Conservation (phyloP, 305 asterid species). For the Withania somnifera region DNA sequence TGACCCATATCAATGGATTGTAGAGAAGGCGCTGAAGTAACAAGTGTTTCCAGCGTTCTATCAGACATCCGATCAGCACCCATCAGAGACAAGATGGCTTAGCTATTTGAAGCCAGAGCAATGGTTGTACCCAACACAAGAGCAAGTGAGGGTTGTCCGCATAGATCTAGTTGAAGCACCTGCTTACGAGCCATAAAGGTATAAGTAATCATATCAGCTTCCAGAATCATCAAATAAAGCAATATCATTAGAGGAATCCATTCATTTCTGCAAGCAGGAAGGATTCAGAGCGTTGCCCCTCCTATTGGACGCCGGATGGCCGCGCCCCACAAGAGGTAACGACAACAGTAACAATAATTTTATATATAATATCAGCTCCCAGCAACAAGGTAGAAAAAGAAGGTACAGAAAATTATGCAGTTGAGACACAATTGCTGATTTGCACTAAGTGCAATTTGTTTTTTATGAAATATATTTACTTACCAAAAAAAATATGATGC, state of each 20-base stretch:
- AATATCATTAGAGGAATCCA: not conserved
- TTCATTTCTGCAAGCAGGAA: too few relatives aligned
- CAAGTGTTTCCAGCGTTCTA: constrained; percentile 37
- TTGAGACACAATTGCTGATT: not conserved
- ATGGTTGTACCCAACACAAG: constrained; percentile 26
- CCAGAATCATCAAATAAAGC: not conserved
- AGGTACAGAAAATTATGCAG: not conserved
- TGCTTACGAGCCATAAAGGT: constrained; percentile 23
- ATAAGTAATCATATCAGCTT: not conserved
- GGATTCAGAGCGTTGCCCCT: too few relatives aligned
- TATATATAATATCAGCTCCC: not conserved
- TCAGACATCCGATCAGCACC: constrained; percentile 79
- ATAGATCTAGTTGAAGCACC: constrained; percentile 84
- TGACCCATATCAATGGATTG: constrained; percentile 64
- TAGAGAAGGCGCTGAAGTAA: constrained; percentile 46
- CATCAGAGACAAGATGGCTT: constrained; percentile 55
- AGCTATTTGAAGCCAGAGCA: constrained; percentile 18
- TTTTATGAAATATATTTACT: too few relatives aligned
- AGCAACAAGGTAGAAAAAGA: not conserved
- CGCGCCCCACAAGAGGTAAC: too few relatives aligned
- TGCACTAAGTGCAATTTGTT: too few relatives aligned
- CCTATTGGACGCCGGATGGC: too few relatives aligned
- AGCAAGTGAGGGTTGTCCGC: constrained; percentile 62
- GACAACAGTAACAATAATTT: not conserved
- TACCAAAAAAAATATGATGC: not conserved